Percentiles rank a stretch among this genome's conserved stretches.
These are phyloP conservation scores for Phytophthora megakarya DNA, from an alignment of 352 stramenopile genomes.

Conservation along the genomic window DNA sequence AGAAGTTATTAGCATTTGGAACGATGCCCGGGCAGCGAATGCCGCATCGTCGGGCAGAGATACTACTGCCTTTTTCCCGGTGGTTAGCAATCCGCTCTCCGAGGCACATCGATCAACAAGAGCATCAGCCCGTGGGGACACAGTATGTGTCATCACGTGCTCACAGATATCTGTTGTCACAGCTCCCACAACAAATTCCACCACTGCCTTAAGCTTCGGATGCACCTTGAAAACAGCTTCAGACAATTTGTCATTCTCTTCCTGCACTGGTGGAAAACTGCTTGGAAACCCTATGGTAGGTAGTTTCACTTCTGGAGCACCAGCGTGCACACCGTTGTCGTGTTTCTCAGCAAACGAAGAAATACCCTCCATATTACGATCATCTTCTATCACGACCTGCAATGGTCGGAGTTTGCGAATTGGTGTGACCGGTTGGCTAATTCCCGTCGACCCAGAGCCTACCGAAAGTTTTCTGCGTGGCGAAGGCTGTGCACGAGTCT, in stretches of 20 bases:
- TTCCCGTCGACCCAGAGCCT: constrained; percentile 4
- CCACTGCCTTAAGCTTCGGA: constrained; percentile 51
- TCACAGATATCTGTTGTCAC: constrained; percentile 69
- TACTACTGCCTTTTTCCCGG: background rate
- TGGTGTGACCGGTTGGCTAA: constrained; percentile 20
- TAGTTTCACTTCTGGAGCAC: background rate
- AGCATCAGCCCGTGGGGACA: constrained; percentile 44
- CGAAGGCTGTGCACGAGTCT: constrained; percentile 49
- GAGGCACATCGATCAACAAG: constrained; percentile 47
- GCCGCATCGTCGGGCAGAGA: constrained; percentile 8
- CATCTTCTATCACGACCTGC: constrained; percentile 50
- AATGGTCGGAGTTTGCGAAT: constrained; percentile 72
- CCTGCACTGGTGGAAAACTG: constrained; percentile 8
- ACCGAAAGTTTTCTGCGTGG: constrained; percentile 23
- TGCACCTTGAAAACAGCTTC: constrained; percentile 69
- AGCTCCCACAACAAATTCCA: constrained; percentile 71
- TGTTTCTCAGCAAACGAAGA: constrained; percentile 16
- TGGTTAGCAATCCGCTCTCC: constrained; percentile 27
- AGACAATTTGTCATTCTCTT: constrained; percentile 44
- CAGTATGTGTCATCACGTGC: constrained; percentile 49
- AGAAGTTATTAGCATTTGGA: constrained; percentile 47
- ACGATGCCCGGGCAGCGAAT: constrained; percentile 29
- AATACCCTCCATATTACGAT: background rate
- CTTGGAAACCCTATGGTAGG: background rate
- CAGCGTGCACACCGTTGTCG: background rate